Evolutionary conservation across 1,284 basidiomycete genomes (phyloP).

Genomic region (Anthracocystis walkeri): DNA sequence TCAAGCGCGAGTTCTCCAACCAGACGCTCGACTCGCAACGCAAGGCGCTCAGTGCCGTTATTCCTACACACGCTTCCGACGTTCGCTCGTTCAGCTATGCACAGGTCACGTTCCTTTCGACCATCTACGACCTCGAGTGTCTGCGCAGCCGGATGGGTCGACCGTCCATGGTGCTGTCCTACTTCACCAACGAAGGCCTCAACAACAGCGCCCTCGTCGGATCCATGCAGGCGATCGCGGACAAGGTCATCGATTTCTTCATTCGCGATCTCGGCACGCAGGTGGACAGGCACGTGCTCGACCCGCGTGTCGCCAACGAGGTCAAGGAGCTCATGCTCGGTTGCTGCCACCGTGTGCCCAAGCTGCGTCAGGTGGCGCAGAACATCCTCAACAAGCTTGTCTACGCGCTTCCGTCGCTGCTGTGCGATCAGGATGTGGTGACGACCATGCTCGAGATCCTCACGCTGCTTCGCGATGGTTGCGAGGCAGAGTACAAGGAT

Average conservation of each 20-base stretch:
- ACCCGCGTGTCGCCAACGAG: conserved; percentile 79
- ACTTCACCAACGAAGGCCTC: conserved; percentile 89
- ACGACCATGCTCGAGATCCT: conserved; percentile 83
- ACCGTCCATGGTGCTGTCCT: conserved; percentile 84
- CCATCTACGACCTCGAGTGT: conserved; percentile 89
- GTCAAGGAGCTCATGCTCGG: conserved; percentile 81
- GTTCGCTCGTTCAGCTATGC: conserved; percentile 82
- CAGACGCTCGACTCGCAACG: conserved; percentile 62
- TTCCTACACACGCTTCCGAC: conserved; percentile 80
- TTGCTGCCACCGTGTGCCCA: conserved; percentile 84
- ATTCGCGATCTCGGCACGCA: conserved; percentile 71
- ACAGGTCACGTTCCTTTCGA: conserved; percentile 86
- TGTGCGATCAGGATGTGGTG: conserved; percentile 89
- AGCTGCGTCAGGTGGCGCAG: conserved; percentile 84
- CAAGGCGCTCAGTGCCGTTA: conserved; percentile 70
- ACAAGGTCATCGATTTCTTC: conserved; percentile 76
- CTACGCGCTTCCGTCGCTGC: conserved; percentile 91
- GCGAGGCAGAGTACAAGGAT: conserved; percentile 90
- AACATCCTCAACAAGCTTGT: conserved; percentile 87
- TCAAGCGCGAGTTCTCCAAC: conserved; percentile 73
- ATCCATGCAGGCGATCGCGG: conserved; percentile 86
- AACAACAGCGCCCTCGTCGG: conserved; percentile 77
- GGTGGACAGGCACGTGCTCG: conserved; percentile 83
- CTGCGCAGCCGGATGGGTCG: conserved; percentile 84
- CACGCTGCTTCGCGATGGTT: conserved; percentile 85